Conservation (phyloP, 2,329 filamentous ascomycete genomes). For the Phialophora expanda region DNA sequence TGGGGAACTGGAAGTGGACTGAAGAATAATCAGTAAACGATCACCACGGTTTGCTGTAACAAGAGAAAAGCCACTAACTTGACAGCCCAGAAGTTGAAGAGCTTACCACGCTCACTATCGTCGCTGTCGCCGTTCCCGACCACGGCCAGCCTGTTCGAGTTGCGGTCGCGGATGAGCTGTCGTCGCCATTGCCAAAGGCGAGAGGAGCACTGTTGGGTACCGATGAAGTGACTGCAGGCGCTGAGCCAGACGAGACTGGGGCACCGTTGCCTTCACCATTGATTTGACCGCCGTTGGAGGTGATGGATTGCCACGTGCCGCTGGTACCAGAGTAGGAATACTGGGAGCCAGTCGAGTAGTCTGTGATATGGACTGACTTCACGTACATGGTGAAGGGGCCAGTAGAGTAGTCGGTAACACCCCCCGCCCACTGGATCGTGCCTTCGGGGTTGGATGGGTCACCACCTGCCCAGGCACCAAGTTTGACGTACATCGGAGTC, state of each 20-base stretch:
- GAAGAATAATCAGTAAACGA: conserved; percentile 41
- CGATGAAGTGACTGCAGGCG: conserved; percentile 34
- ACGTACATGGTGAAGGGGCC: conserved; percentile 77
- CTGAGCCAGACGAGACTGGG: conserved; percentile 30
- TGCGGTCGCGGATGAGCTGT: conserved; percentile 49
- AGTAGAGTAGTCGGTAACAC: conserved; percentile 67
- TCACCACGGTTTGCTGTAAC: conserved; percentile 21
- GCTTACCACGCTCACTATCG: conserved; percentile 74
- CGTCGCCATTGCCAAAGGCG: conserved; percentile 61
- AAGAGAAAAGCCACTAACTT: conserved; percentile 41
- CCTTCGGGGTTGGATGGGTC: conserved; percentile 48
- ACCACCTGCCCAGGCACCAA: conserved; percentile 73
- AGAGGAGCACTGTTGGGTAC: conserved; percentile 58
- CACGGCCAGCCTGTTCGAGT: conserved; percentile 72
- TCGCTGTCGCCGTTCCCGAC: conserved; percentile 61
- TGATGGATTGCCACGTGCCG: conserved; percentile 81
- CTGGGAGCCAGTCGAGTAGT: conserved; percentile 88
- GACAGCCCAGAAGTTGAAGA: conserved; percentile 65
- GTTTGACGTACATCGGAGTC: conserved; percentile 73
- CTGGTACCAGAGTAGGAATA: conserved; percentile 82
- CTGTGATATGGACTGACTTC: conserved; percentile 64
- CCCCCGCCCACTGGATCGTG: conserved; percentile 73
- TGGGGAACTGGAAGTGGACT: conserved; percentile 48
- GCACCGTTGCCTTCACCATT: conserved; percentile 67
- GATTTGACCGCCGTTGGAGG: conserved; percentile 76